A percentile compares a stretch with the other conserved stretches of the same genome.
Evolutionary conservation across 257 asterid species (phyloP).

Genomic region (Parsonsia alboflavescens): DNA sequence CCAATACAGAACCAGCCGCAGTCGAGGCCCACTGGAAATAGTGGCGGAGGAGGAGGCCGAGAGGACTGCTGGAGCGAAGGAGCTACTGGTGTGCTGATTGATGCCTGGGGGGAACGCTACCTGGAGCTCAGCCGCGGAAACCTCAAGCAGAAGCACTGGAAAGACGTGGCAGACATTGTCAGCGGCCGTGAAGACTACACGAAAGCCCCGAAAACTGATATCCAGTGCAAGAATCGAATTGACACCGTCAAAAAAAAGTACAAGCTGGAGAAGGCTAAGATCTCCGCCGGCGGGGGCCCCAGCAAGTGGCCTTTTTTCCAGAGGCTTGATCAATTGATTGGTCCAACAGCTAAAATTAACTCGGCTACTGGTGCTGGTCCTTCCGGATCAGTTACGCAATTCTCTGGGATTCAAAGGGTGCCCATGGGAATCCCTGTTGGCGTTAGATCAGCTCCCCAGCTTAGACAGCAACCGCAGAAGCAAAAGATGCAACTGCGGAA

Average conservation of each 20-base stretch:
- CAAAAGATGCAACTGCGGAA: conserved; percentile 22
- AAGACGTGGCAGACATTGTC: conserved; percentile 78
- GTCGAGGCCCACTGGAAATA: conserved; percentile 32
- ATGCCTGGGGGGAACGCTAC: conserved; percentile 85
- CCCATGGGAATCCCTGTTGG: conserved; percentile 48
- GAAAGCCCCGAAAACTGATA: conserved; percentile 65
- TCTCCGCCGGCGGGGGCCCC: conserved; percentile 48
- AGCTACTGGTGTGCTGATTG: conserved; percentile 69
- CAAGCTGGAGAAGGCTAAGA: conserved; percentile 80
- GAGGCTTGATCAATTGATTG: conserved; percentile 60
- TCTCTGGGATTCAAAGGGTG: conserved; percentile 16
- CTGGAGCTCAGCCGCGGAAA: conserved; percentile 81
- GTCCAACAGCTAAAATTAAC: conserved; percentile 37
- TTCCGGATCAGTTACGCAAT: background rate
- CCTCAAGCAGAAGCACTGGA: conserved; percentile 88
- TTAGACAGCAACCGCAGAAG: conserved; percentile 21
- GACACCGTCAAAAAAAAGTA: conserved; percentile 93
- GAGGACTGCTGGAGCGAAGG: conserved; percentile 98
- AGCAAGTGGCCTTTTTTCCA: conserved; percentile 68
- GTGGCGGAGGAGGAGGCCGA: conserved; percentile 41
- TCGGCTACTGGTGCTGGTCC: conserved; percentile 17
- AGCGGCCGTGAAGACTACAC: conserved; percentile 46
- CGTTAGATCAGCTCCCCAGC: conserved; percentile 30
- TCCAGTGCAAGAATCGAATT: conserved; percentile 90
- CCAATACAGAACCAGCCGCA: conserved; percentile 46